Conservation (phyloP, 352 stramenopile genomes). For the Pythium sukuiense region DNA sequence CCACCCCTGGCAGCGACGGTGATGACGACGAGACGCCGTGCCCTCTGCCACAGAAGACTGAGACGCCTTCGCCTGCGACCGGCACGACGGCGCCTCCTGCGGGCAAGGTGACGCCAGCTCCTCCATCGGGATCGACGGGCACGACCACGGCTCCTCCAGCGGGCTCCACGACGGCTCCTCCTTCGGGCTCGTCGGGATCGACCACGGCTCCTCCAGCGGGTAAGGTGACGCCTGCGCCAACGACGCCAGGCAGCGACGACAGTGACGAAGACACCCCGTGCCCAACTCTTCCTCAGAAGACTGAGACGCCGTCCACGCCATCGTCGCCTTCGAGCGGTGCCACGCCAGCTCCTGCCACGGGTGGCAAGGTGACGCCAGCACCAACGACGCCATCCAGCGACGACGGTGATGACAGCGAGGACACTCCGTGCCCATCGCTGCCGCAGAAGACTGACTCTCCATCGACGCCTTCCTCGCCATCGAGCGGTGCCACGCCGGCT, state of each 20-base stretch:
- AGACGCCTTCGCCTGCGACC: too few relatives aligned
- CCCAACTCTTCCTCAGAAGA: background rate
- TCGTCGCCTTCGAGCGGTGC: constrained; percentile 1
- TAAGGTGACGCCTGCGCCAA: background rate
- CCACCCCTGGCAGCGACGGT: background rate
- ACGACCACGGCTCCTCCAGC: background rate
- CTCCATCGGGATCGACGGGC: background rate
- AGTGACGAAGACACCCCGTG: background rate
- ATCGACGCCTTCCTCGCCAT: background rate
- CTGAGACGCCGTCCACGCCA: background rate
- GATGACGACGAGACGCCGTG: background rate
- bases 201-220: background rate
- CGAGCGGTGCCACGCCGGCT: background rate
- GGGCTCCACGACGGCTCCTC: background rate
- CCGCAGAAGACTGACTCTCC: background rate
- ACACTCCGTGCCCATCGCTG: background rate
- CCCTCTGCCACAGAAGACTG: background rate
- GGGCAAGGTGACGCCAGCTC: too few relatives aligned
- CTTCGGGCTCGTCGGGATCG: background rate
- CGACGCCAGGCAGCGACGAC: background rate
- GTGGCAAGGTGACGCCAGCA: background rate
- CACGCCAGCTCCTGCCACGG: background rate
- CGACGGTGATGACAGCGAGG: background rate
- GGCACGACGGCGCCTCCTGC: too few relatives aligned
- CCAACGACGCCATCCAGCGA: background rate